Evolutionary conservation across 768 basidiomycete species (phyloP).

Genomic region (Suillus ampliporus): DNA sequence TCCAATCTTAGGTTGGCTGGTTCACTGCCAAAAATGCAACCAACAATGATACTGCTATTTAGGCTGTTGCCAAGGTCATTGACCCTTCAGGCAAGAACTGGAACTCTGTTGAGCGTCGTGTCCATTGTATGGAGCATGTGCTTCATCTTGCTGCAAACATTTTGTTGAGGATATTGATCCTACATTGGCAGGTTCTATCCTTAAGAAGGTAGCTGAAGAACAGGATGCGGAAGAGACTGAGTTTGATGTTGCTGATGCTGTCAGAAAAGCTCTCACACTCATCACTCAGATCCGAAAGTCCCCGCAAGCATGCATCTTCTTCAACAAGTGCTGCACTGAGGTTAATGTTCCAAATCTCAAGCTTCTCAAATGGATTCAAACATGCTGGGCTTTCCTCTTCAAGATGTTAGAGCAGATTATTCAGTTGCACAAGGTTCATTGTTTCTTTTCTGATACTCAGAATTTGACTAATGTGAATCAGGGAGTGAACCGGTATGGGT

Average conservation of each 20-base stretch:
- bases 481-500: too few relatives aligned
- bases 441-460: too few relatives aligned
- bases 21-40: slow-evolving; percentile 35
- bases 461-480: too few relatives aligned
- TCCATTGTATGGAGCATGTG: slow-evolving; percentile 41
- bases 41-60: slow-evolving; percentile 32
- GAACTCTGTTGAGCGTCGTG: slow-evolving; percentile 20
- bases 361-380: slow-evolving; percentile 35
- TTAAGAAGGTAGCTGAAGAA: slow-evolving; percentile 3
- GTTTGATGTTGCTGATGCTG: slow-evolving; percentile 14
- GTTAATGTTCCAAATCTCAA: slow-evolving; percentile 22
- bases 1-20: slow-evolving; percentile 42
- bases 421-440: too few relatives aligned
- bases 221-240: slow-evolving; percentile 11
- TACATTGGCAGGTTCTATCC: slow-evolving; percentile 10
- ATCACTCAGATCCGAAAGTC: slow-evolving; percentile 28
- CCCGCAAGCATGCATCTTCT: slow-evolving; percentile 33
- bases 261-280: slow-evolving; percentile 7
- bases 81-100: slow-evolving; percentile 21
- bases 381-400: slow-evolving; percentile 36
- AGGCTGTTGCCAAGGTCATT: slow-evolving; percentile 21
- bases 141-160: slow-evolving; percentile 34
- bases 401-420: slow-evolving; percentile 5
- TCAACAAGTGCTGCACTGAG: slow-evolving; percentile 26
- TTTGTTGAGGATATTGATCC: slow-evolving; percentile 34